These are phyloP conservation scores for Entomophthora muscae DNA, from an alignment of 371 early-diverging fungal genomes.

Conservation along the genomic window DNA sequence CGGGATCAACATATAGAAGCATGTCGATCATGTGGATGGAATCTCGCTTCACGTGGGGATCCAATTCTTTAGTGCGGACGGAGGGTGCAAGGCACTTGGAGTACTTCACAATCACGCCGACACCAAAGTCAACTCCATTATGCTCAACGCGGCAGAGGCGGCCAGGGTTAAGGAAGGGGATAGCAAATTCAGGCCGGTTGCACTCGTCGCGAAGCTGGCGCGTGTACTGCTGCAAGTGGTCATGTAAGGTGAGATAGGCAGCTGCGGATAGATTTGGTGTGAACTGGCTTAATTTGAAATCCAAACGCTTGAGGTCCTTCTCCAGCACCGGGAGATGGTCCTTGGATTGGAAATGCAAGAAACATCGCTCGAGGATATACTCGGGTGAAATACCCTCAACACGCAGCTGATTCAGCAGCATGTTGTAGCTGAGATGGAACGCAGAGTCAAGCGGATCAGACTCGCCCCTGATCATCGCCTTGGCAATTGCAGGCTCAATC, in stretches of 20 bases:
- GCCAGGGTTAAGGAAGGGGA: slow-evolving; percentile 80
- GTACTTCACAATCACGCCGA: slow-evolving; percentile 68
- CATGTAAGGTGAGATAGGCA: slow-evolving; percentile 56
- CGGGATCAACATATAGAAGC: slow-evolving; percentile 51
- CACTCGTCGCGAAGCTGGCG: slow-evolving; percentile 58
- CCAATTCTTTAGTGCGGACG: background rate
- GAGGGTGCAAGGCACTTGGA: slow-evolving; percentile 15
- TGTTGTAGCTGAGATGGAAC: slow-evolving; percentile 97
- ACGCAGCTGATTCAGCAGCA: slow-evolving; percentile 95
- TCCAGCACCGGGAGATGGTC: slow-evolving; percentile 65
- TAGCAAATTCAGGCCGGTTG: slow-evolving; percentile 53
- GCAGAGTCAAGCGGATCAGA: slow-evolving; percentile 92
- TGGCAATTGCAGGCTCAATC: slow-evolving; percentile 86
- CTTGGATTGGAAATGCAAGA: slow-evolving; percentile 92
- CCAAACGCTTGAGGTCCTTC: slow-evolving; percentile 15
- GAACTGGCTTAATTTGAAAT: background rate
- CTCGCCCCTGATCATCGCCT: slow-evolving; percentile 86
- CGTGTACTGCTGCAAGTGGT: slow-evolving; percentile 42
- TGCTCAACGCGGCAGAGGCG: slow-evolving; percentile 54
- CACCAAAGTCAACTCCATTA: slow-evolving; percentile 71
- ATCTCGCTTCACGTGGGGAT: background rate
- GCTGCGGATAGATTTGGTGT: slow-evolving; percentile 36
- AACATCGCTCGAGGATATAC: slow-evolving; percentile 86
- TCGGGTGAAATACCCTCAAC: slow-evolving; percentile 95
- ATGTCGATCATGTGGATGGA: slow-evolving; percentile 58